A percentile compares a stretch with the other conserved stretches of the same genome.
Conservation (phyloP, 306 rosid genomes). For the Malus sylvestris region DNA sequence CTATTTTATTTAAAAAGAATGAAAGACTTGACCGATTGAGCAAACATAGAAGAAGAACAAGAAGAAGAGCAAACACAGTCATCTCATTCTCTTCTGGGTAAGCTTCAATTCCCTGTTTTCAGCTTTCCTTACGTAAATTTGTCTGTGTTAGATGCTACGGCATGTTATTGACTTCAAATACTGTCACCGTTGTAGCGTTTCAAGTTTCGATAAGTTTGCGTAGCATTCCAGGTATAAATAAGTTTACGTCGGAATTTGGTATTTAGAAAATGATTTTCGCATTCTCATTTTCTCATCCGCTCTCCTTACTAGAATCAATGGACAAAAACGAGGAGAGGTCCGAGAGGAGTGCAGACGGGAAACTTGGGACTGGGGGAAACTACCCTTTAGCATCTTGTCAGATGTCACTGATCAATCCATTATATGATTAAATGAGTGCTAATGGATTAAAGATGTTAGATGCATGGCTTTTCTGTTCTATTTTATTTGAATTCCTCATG, state of each 20-base stretch:
- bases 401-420: background rate
- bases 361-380: background rate
- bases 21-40: background rate
- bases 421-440: background rate
- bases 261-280: background rate
- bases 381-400: background rate
- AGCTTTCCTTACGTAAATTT: background rate
- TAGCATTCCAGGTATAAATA: background rate
- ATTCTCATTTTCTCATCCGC: fast-evolving
- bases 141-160: background rate
- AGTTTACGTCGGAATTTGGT: background rate
- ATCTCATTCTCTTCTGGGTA: background rate
- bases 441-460: background rate
- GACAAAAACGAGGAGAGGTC: background rate
- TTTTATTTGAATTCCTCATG: background rate
- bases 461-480: background rate
- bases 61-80: background rate
- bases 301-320: background rate
- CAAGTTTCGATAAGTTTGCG: background rate
- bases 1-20: background rate
- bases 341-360: background rate
- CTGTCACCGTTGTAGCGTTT: too few species aligned
- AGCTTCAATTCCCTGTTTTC: conserved; percentile 3
- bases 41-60: background rate
- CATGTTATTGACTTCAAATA: too few species aligned